phyloP scores from a whole-genome alignment of 345 rosid species.

The Garcia nutans region DNA sequence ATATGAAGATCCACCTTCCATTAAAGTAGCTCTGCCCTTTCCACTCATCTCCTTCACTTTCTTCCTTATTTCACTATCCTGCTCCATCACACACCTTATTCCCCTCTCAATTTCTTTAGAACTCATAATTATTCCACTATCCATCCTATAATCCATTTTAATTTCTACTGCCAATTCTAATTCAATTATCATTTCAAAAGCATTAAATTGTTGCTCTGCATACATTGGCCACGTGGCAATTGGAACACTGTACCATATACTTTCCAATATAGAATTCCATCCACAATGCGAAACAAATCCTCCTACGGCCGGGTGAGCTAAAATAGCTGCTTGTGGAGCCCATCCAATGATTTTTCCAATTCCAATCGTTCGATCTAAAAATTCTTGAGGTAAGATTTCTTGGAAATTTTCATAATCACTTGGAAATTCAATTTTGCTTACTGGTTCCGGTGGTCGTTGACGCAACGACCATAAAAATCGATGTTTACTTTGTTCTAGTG shows the following conservation, averaged over 20 bases:
- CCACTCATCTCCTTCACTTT: background rate
- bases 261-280: constrained; percentile 17
- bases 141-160: background rate
- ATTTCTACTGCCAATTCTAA: background rate
- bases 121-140: background rate
- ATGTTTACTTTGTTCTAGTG: background rate
- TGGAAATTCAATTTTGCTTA: background rate
- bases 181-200: constrained; percentile 5
- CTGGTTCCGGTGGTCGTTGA: background rate
- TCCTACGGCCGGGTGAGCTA: background rate
- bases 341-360: constrained; percentile 16
- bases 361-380: constrained; percentile 9
- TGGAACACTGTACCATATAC: constrained; percentile 12
- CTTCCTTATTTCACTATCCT: background rate
- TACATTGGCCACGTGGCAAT: constrained; percentile 10
- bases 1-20: background rate
- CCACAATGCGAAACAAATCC: constrained; percentile 20
- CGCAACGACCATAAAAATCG: background rate
- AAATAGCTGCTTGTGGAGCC: background rate
- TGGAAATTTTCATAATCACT: background rate
- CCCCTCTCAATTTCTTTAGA: background rate
- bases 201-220: constrained; percentile 16
- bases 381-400: background rate
- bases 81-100: constrained; percentile 3
- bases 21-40: background rate